Conservation (phyloP, 805 yeast genomes). For the Saturnispora halmiae region DNA sequence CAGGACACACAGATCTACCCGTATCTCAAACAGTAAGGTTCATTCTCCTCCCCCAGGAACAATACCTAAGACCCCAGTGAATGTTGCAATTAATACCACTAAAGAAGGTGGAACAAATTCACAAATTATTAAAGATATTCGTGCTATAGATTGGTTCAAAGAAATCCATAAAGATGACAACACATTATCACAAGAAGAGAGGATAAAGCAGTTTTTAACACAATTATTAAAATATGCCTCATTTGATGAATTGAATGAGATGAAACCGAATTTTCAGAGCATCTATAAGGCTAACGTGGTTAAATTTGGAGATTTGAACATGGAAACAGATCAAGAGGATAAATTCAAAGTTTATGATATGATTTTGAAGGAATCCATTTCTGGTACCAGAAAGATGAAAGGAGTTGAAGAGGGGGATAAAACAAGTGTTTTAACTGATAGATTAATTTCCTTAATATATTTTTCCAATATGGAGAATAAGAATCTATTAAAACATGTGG, state of each 20-base stretch:
- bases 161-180: neutral
- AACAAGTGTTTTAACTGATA: neutral
- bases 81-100: neutral
- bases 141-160: conserved; percentile 4
- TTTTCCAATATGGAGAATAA: neutral
- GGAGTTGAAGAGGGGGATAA: neutral
- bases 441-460: neutral
- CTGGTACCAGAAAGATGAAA: neutral
- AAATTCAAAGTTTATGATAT: conserved; percentile 3
- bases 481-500: conserved; percentile 4
- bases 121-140: neutral
- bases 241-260: conserved; percentile 12
- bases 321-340: conserved; percentile 5
- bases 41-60: neutral
- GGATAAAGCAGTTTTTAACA: conserved; percentile 13
- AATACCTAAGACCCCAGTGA: neutral
- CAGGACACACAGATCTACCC: neutral
- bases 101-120: neutral
- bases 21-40: neutral
- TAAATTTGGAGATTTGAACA: conserved; percentile 18
- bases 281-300: conserved; percentile 11
- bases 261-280: conserved; percentile 17
- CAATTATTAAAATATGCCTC: conserved; percentile 15
- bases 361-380: neutral
- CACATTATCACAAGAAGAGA: neutral